Evolutionary conservation across 176 grass and related monocot genomes (phyloP).

Genomic region (Microstegium vimineum): DNA sequence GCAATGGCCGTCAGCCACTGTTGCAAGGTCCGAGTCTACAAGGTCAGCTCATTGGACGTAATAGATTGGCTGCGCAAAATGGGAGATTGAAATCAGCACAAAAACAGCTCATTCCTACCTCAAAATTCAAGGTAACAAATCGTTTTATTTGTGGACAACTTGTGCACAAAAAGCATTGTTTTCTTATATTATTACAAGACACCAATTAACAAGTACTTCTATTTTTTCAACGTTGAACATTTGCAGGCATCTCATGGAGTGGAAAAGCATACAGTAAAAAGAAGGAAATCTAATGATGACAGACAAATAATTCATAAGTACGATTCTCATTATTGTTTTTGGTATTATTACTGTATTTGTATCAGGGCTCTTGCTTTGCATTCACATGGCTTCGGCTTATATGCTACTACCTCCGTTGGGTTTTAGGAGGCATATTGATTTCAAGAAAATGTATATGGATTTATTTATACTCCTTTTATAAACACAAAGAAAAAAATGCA

Average conservation of each 20-base stretch:
- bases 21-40: slow-evolving; percentile 19
- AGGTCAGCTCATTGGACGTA: slow-evolving; percentile 19
- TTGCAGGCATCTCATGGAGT: slow-evolving; percentile 35
- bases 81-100: slow-evolving; percentile 18
- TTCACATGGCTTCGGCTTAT: background rate
- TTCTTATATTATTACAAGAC: background rate
- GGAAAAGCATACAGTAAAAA: slow-evolving; percentile 29
- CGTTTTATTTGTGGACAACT: background rate
- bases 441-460: background rate
- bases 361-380: background rate
- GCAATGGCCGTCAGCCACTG: background rate
- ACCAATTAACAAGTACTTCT: background rate
- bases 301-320: slow-evolving; percentile 38
- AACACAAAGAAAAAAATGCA: background rate
- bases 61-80: slow-evolving; percentile 6
- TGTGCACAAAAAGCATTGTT: background rate
- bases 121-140: slow-evolving; percentile 52
- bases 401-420: too few relatives aligned
- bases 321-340: background rate
- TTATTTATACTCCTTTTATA: background rate
- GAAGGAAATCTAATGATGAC: slow-evolving; percentile 39
- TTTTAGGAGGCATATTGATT: too few relatives aligned
- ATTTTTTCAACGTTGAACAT: background rate
- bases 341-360: background rate
- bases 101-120: slow-evolving; percentile 21